Evolutionary conservation across 495 filamentous ascomycete species (phyloP).

Genomic region (Xylaria curta): DNA sequence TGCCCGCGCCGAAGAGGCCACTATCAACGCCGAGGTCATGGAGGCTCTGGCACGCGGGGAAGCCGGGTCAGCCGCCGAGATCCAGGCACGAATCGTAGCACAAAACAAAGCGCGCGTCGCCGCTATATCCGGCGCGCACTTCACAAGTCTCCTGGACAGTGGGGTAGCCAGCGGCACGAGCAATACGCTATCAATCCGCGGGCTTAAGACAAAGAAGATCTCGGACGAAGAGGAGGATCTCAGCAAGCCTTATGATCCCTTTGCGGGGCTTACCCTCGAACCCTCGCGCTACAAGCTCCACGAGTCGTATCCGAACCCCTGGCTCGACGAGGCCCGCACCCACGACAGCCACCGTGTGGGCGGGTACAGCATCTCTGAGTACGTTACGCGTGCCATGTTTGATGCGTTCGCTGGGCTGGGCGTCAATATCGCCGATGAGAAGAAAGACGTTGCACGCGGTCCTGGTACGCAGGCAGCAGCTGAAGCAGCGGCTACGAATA

Average conservation of each 20-base stretch:
- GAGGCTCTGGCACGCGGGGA: conserved; percentile 54
- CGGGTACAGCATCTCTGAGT: conserved; percentile 82
- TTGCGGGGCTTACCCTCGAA: conserved; percentile 73
- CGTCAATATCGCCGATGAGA: conserved; percentile 80
- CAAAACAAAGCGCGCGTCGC: conserved; percentile 65
- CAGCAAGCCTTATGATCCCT: conserved; percentile 81
- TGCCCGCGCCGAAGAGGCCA: conserved; percentile 55
- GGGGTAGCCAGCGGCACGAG: conserved; percentile 39
- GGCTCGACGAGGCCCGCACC: conserved; percentile 67
- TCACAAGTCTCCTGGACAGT: conserved; percentile 28
- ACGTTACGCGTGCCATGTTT: conserved; percentile 76
- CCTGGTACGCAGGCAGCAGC: conserved; percentile 44
- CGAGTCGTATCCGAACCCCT: conserved; percentile 61
- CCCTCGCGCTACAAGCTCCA: conserved; percentile 73
- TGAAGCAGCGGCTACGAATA: conserved; percentile 44
- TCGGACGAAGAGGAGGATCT: conserved; percentile 39
- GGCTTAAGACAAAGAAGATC: conserved; percentile 68
- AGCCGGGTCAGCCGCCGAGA: conserved; percentile 59
- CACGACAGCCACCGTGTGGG: conserved; percentile 71
- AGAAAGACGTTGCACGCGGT: conserved; percentile 46
- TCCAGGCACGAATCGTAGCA: conserved; percentile 68
- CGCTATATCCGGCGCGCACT: conserved; percentile 31
- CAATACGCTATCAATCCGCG: conserved; percentile 67
- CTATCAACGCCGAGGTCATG: conserved; percentile 55
- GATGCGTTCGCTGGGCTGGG: conserved; percentile 92